Evolutionary conservation across 768 basidiomycete species (phyloP).

Genomic region (Lentinula lateritia): DNA sequence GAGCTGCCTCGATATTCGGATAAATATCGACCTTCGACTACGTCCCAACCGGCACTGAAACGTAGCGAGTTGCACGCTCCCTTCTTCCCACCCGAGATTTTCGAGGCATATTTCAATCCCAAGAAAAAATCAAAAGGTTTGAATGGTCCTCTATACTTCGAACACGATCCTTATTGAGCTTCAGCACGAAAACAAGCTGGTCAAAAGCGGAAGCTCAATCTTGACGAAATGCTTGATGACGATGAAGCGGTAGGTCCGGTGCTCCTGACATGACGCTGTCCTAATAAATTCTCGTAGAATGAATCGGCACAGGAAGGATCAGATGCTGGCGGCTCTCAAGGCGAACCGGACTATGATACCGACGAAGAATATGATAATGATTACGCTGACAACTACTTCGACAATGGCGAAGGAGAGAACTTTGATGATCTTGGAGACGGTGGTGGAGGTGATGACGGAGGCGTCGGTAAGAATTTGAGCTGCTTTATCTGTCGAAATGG

Average conservation of each 20-base stretch:
- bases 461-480: conserved; percentile 33
- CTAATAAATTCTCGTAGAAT: conserved; percentile 33
- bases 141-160: background rate
- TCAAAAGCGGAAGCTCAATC: conserved; percentile 42
- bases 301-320: conserved; percentile 64
- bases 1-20: conserved; percentile 82
- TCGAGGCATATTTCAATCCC: conserved; percentile 77
- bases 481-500: conserved; percentile 1
- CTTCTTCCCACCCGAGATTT: conserved; percentile 74
- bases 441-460: conserved; percentile 54
- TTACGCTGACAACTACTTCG: conserved; percentile 88
- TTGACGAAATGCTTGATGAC: conserved; percentile 66
- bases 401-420: conserved; percentile 83
- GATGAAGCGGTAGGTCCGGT: conserved; percentile 45
- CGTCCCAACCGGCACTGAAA: conserved; percentile 61
- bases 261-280: background rate
- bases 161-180: background rate
- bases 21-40: conserved; percentile 63
- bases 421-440: conserved; percentile 58
- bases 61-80: conserved; percentile 64
- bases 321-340: conserved; percentile 43
- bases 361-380: conserved; percentile 92
- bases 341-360: conserved; percentile 74
- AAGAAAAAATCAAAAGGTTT: conserved; percentile 56
- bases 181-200: conserved; percentile 19